Conservation (phyloP, 768 basidiomycete species). For the Podaxis sp. region DNA sequence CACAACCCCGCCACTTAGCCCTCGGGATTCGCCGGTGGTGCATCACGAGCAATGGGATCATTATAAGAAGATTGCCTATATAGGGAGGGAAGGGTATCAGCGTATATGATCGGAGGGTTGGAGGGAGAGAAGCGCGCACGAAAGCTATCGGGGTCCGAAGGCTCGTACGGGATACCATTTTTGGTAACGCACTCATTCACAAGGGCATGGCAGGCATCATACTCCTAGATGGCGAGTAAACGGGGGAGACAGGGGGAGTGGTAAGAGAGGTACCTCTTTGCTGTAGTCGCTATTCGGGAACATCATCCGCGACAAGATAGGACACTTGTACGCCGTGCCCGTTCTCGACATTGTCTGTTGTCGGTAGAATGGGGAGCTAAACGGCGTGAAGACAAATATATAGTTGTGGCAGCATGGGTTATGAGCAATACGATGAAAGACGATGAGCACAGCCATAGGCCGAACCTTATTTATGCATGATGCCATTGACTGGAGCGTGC, state of each 20-base stretch:
- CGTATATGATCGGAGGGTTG: background rate
- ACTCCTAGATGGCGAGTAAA: conserved; percentile 51
- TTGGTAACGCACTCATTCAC: conserved; percentile 62
- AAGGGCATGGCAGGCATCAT: conserved; percentile 63
- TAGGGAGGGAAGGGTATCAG: conserved; percentile 12
- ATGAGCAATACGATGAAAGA: too few relatives aligned
- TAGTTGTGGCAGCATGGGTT: too few relatives aligned
- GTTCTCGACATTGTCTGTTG: background rate
- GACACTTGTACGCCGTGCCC: conserved; percentile 40
- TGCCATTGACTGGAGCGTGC: too few relatives aligned
- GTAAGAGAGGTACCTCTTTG: conserved; percentile 44
- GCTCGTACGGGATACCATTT: conserved; percentile 52
- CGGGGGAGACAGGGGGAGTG: conserved; percentile 22
- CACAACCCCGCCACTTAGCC: conserved; percentile 68
- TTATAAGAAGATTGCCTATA: conserved; percentile 68
- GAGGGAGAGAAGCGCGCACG: conserved; percentile 46
- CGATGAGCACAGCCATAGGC: too few relatives aligned
- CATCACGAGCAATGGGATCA: conserved; percentile 85
- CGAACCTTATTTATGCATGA: too few relatives aligned
- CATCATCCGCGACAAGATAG: conserved; percentile 79
- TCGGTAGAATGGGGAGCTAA: too few relatives aligned
- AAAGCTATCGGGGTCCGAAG: conserved; percentile 60
- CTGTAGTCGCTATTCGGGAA: conserved; percentile 74
- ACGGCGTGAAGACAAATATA: too few relatives aligned
- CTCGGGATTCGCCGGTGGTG: conserved; percentile 77